Evolutionary conservation across 78 protist genomes (phyloP), one percentile per base, ranked within the genome.

Genomic region (Tieghemostelium lacteum): DNA sequence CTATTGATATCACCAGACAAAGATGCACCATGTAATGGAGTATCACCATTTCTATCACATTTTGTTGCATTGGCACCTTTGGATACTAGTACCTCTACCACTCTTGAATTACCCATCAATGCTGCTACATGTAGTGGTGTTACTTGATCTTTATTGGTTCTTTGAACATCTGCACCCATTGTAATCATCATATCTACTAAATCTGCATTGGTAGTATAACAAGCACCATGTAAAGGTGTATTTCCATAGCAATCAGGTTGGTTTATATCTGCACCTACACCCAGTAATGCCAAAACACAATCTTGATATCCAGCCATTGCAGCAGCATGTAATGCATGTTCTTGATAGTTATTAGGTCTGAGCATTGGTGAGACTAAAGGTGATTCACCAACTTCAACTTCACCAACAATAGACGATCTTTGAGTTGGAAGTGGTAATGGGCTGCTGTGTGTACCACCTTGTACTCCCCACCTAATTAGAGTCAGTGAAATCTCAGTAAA

Each of bases 61-160:
- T 40, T 17, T 1, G 58, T 19, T 42, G 78, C 66, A 70, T 83
- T 57, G 24, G 73, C 91, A 19, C 72, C 72, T 40, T 63, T 71
- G 5, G 91, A 39, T 5, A 83, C 63, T 6, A 83, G 52, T 31
- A 69, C 52, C 39, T 83, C 91, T 8, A 83, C 91, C 2, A 83
- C 91, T 55, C 91, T 61, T 2, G 76, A 58, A 42, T 83, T 26
- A n/a, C 91, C 91, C 42, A 55, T 57, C 29, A 83, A 64, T 20
- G 91, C 29, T 33, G 91, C 91, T 0, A 83, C 93, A 26, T 86
- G 93, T 3, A 86, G 74, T 24, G 93, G 87, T 19, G 93, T 66
- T 10, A 75, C 86, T 29, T 65, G 57, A 55, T 86, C 93, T 66
- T 74, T 86, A 54, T 86, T 74, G 54, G 93, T 86, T 40, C 83